Conservation (phyloP, 1,284 basidiomycete species). For the Moesziomyces antarcticus region DNA sequence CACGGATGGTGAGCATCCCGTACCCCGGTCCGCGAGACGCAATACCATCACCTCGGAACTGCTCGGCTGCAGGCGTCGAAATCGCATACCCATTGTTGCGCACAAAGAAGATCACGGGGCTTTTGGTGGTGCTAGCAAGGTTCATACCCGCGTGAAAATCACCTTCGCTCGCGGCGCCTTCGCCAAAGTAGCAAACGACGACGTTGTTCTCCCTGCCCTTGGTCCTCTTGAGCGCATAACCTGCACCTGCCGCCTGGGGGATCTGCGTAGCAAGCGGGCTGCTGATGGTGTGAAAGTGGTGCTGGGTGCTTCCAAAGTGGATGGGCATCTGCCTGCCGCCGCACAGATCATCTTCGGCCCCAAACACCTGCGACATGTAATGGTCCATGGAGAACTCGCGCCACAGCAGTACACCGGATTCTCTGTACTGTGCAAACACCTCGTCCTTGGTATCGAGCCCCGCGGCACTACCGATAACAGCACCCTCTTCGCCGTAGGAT, state of each 20-base stretch:
- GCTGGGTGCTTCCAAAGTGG: slow-evolving; percentile 84
- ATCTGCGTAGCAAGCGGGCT: slow-evolving; percentile 95
- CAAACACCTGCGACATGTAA: slow-evolving; percentile 59
- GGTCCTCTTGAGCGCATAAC: slow-evolving; percentile 84
- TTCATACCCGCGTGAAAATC: slow-evolving; percentile 73
- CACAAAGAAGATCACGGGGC: slow-evolving; percentile 69
- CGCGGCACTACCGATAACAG: slow-evolving; percentile 88
- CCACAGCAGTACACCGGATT: slow-evolving; percentile 89
- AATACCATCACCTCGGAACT: slow-evolving; percentile 72
- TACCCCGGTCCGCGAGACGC: slow-evolving; percentile 90
- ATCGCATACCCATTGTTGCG: slow-evolving; percentile 92
- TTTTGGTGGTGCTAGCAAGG: slow-evolving; percentile 61
- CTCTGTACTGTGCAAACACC: slow-evolving; percentile 70
- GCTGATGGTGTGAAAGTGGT: slow-evolving; percentile 93
- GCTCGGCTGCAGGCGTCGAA: slow-evolving; percentile 88
- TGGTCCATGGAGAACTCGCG: slow-evolving; percentile 75
- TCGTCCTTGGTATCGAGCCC: slow-evolving; percentile 86
- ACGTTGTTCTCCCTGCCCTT: slow-evolving; percentile 74
- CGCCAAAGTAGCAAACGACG: slow-evolving; percentile 90
- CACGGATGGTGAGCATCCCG: slow-evolving; percentile 75
- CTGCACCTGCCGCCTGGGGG: slow-evolving; percentile 93
- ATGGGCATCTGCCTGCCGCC: slow-evolving; percentile 66
- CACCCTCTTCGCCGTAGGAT: slow-evolving; percentile 85
- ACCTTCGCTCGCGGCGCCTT: slow-evolving; percentile 73
- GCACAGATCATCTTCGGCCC: slow-evolving; percentile 54